Percentiles rank a stretch among this genome's conserved stretches.
Conservation (phyloP, 2,329 filamentous ascomycete genomes). For the Diplodia intermedia region DNA sequence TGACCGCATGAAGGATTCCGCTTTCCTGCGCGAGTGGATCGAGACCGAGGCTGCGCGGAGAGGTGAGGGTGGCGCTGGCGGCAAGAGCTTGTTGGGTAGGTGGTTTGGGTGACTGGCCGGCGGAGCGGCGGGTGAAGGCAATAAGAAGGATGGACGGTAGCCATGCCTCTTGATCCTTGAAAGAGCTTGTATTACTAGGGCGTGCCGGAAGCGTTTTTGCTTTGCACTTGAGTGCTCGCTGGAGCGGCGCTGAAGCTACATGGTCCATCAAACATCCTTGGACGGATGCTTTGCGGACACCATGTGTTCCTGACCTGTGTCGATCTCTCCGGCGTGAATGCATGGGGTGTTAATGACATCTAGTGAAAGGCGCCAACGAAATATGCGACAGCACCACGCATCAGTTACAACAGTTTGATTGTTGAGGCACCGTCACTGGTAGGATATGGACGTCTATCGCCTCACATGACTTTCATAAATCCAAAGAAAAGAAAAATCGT, state of each 20-base stretch:
- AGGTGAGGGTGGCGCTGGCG: slow-evolving; percentile 56
- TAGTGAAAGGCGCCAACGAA: too few relatives aligned
- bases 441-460: too few relatives aligned
- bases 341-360: too few relatives aligned
- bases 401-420: too few relatives aligned
- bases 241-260: background rate
- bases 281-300: background rate
- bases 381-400: too few relatives aligned
- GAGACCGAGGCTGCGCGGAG: slow-evolving; percentile 55
- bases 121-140: background rate
- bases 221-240: background rate
- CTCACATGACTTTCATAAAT: background rate
- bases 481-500: background rate
- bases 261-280: background rate
- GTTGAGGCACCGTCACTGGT: too few relatives aligned
- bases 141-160: background rate
- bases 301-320: too few relatives aligned
- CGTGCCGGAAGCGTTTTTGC: background rate
- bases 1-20: slow-evolving; percentile 55
- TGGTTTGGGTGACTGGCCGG: slow-evolving; percentile 30
- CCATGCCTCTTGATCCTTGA: background rate
- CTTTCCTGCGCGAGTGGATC: slow-evolving; percentile 56
- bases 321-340: too few relatives aligned
- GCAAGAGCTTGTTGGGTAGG: slow-evolving; percentile 34
- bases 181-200: background rate